A percentile compares a stretch with the other conserved stretches of the same genome.
These are phyloP conservation scores for Petunia axillaris DNA, from an alignment of 257 asterid species.

Conservation along the genomic window DNA sequence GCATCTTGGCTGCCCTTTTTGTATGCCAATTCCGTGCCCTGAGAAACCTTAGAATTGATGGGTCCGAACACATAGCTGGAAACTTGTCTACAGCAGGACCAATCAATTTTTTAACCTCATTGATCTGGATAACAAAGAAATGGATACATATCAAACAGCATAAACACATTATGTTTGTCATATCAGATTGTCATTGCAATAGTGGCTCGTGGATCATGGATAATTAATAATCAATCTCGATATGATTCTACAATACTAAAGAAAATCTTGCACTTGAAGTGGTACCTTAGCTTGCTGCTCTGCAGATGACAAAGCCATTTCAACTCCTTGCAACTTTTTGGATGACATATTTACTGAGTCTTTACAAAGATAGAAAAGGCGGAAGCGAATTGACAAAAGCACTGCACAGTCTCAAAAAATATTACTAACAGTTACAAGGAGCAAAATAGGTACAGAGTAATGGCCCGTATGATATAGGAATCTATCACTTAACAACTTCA, in stretches of 20 bases:
- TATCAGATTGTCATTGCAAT: too few relatives aligned
- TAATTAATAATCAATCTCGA: not conserved
- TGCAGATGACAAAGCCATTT: slow-evolving; percentile 30
- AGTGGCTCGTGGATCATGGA: not conserved
- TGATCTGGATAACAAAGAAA: slow-evolving; percentile 40
- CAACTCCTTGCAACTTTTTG: slow-evolving; percentile 34
- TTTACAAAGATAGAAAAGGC: not conserved
- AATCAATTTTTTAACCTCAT: slow-evolving; percentile 45
- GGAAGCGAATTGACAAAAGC: not conserved
- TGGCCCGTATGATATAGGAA: too few relatives aligned
- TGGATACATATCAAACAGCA: not conserved
- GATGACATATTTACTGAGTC: slow-evolving; percentile 41
- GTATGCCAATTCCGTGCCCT: slow-evolving; percentile 65
- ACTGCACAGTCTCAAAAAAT: not conserved
- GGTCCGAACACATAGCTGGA: slow-evolving; percentile 47
- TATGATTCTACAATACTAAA: not conserved
- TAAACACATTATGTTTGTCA: not conserved
- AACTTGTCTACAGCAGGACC: slow-evolving; percentile 51
- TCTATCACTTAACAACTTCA: not conserved
- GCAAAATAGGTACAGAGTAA: too few relatives aligned
- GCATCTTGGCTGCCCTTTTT: slow-evolving; percentile 57
- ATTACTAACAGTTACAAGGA: not conserved
- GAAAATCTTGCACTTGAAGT: not conserved
- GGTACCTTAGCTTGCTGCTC: slow-evolving; percentile 58
- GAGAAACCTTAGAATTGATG: slow-evolving; percentile 55